Base-by-base conservation (phyloP, 805 yeast genomes). In the Myxozyma neotropica region DNA sequence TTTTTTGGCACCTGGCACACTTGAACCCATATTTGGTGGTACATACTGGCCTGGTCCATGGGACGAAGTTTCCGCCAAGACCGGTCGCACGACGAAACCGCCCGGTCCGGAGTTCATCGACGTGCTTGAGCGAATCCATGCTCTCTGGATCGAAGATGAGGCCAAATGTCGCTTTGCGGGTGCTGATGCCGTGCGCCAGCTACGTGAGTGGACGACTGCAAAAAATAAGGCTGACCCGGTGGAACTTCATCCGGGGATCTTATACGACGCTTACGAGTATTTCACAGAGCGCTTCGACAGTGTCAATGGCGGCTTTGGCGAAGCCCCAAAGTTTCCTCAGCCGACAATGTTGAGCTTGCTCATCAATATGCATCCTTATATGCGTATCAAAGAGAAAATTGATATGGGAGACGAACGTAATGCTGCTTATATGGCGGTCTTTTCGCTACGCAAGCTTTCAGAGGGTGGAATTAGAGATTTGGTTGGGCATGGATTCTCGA, bases 391-490 rank as follows among this genome's bases (percentile, higher is more conserved):
- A 19, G 67, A 60, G 36, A 61, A 57, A 42, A 44, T 54, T n/a
- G 58, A 58, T 7, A 39, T 45, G 24, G 38, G 42, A n/a, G 49
- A 52, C 13, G 55, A 31, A 4, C 44, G 15, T 24, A 43, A 50
- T 1, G 56, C 68, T 15, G 59, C 59, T 3, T 64, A 68, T 1
- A 63, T 57, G 63, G 74, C 72, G 24, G 54, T 64, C 12, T 55
- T 48, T 35, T 69, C 77, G 0, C 65, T 75, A 40, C 47, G 53
- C 19, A 62, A 63, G 38, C 70, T 76, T 26, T 71, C 71, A 27
- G 50, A 57, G 15, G 74, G 78, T 8, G 79, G 78, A 0, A 70
- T 74, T 19, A 74, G 71, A 47, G 79, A 75, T 61, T 75, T 70
- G 44, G 53, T 76, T 10, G 75, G 75, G 5, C 55, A 72, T 26